Base-by-base conservation (phyloP, 257 asterid species). In the Ehretia macrophylla region DNA sequence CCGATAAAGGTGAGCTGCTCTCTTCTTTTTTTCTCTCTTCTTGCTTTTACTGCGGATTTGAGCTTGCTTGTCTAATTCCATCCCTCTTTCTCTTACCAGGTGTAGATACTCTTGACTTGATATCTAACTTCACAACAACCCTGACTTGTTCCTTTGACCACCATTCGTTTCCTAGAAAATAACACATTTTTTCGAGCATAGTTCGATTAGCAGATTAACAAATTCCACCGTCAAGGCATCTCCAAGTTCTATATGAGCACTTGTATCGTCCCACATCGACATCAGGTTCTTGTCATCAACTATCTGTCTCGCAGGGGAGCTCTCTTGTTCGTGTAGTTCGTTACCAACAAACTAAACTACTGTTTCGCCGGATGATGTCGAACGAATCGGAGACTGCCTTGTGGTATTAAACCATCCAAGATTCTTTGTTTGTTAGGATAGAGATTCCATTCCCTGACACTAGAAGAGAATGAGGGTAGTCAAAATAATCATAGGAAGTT, bases 381-480 rank as follows among this genome's bases (percentile, higher is more conserved):
- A 47, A 60, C 63, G 50, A 47, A 60, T 63, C 48, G 68, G 55
- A 66, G 68, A 60, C 51, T 32, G 62, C 19, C 58, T 49, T 66
- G 69, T 72, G 80, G 79, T 67, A 55, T 68, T 9, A 54, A 55
- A 35, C 56, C 66, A 51, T 56, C 51, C 46, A 59, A 65, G 91
- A 83, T 90, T 90, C 84, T 81, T 81, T 79, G 64, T 73, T 75
- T 72, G 65, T 72, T 66, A 69, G 67, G 81, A 68, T 56, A 64
- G 59, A 68, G 78, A 80, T 80, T 81, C 84, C n/a, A n/a, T n/a
- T n/a, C 38, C 38, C 20, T 17, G 79, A 62, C 69, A 10, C 56
- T 68, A 66, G n/a, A n/a, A 72, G 73, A 77, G 82, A 58, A 79
- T 63, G 67, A 70, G 67, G 75, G 80, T 70, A n/a, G 27, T n/a